These are phyloP conservation scores for Eucalyptus pauciflora DNA, from an alignment of 345 rosid genomes.

Conservation along the genomic window DNA sequence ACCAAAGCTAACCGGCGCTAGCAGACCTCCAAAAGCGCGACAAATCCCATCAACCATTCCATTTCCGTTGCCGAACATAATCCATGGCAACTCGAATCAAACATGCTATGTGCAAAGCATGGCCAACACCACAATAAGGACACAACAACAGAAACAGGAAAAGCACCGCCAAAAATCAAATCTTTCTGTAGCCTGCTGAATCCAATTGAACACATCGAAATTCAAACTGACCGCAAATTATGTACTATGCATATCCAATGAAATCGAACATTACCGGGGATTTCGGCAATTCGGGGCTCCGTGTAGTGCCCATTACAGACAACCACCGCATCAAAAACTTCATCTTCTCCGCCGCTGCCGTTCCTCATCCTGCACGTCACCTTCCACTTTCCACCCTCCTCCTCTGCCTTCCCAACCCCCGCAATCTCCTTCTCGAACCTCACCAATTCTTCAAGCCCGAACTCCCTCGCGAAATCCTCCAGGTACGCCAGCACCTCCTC, in stretches of 20 bases:
- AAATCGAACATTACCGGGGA: slow-evolving; percentile 29
- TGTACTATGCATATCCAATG: rapidly evolving
- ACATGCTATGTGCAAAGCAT: neutral
- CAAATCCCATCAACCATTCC: neutral
- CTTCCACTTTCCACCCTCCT: slow-evolving; percentile 32
- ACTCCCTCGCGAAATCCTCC: slow-evolving; percentile 49
- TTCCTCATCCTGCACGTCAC: slow-evolving; percentile 22
- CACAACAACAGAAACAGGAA: neutral
- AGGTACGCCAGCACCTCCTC: slow-evolving; percentile 58
- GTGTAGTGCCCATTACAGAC: slow-evolving; percentile 62
- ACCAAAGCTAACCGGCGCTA: neutral
- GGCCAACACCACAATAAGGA: neutral
- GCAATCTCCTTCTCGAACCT: slow-evolving; percentile 50
- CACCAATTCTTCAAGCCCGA: slow-evolving; percentile 46
- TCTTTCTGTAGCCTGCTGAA: neutral
- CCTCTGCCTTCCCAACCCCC: slow-evolving; percentile 13
- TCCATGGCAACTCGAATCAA: neutral
- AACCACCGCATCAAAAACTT: slow-evolving; percentile 66
- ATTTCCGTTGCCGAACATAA: neutral
- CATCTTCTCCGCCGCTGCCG: slow-evolving; percentile 3
- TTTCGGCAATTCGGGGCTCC: slow-evolving; percentile 55
- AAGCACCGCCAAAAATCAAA: neutral
- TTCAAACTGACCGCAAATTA: neutral
- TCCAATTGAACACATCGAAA: neutral
- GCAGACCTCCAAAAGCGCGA: neutral